Base-by-base conservation (phyloP, 2,329 filamentous ascomycete species). In the Aschersonia sp. region DNA sequence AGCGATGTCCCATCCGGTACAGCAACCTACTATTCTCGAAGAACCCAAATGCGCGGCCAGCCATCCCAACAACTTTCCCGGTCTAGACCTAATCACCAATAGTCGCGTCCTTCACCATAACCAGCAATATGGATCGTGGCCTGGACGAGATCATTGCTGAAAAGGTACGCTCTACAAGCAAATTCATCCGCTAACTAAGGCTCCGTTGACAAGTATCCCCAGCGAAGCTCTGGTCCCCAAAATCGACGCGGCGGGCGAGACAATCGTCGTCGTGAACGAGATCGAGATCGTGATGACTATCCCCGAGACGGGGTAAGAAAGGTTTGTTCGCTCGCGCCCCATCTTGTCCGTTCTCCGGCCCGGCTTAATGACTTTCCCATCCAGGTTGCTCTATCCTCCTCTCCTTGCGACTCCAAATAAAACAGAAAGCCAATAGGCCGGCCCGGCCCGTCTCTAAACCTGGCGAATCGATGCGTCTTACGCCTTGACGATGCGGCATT, bases 271-370 rank as follows among this genome's bases (percentile, higher is more conserved):
- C 57, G 58, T 45, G 60, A 66, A 37, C 65, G 65, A 47, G 62
- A 62, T 41, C 57, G 58, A 44, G 60, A 66, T 37, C 65, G 65
- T 48, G 62, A 62, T 41, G 65, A 70, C 39, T 82, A 76, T 57
- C 83, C 85, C 60, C 83, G 85, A 68, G 86, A 92, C 69, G 86
- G 86, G 68, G 78, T 90, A 64, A 89, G 83, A 88, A 94, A 94
- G 87, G 87, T 90, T 37, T 7, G 42, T 30, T 11, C 40, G 7
- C 9, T 65, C 43, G 60, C 50, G 40, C 45, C 44, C 45, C 46
- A n/a, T 14, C 42, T 30, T 39, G 37, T 31, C 39, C 30, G 12
- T 43, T 10, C 6, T 43, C 14, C n/a, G 39, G 42, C 31, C 32
- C 43, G 30, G 47, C 33, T 31, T 47, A 47, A 42, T 37, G 11